These are phyloP conservation scores for Chalara sp. DNA, from an alignment of 2,329 filamentous ascomycete species.

Conservation along the genomic window DNA sequence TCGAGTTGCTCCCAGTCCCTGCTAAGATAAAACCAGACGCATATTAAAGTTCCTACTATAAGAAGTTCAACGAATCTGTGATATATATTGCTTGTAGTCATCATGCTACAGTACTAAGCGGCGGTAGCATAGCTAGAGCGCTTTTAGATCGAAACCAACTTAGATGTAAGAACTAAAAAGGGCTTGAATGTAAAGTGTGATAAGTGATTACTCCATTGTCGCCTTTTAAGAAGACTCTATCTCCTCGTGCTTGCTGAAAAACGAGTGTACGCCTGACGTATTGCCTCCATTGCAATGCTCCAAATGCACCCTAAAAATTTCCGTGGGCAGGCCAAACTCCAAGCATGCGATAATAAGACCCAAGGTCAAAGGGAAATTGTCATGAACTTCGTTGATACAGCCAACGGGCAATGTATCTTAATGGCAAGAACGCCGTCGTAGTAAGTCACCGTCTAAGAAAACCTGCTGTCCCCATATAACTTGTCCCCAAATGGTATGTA, in stretches of 20 bases:
- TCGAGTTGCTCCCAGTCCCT: too few species aligned
- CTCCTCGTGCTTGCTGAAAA: slow-evolving; percentile 6
- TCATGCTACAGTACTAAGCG: too few species aligned
- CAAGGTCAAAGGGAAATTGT: slow-evolving; percentile 19
- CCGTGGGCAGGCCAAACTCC: slow-evolving; percentile 18
- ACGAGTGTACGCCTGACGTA: slow-evolving; percentile 24
- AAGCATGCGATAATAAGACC: slow-evolving; percentile 16
- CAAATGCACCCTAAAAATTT: slow-evolving; percentile 18
- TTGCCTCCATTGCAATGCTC: slow-evolving; percentile 9
- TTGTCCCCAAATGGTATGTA: background rate
- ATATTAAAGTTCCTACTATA: too few species aligned
- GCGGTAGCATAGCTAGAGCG: too few species aligned
- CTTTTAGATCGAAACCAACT: too few species aligned
- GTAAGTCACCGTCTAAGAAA: slow-evolving; percentile 16
- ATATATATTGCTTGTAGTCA: too few species aligned
- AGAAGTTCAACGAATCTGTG: too few species aligned
- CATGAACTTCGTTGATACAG: slow-evolving; percentile 24
- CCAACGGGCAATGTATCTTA: slow-evolving; percentile 12
- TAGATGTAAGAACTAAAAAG: too few species aligned
- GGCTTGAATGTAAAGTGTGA: too few species aligned
- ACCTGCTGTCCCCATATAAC: slow-evolving; percentile 12
- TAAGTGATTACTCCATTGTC: background rate
- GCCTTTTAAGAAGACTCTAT: background rate
- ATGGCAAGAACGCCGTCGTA: slow-evolving; percentile 20
- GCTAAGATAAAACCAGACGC: too few species aligned